Percentiles rank a stretch among this genome's conserved stretches.
phyloP scores from a whole-genome alignment of 2,329 filamentous ascomycete species.

The Nemania sp. region DNA sequence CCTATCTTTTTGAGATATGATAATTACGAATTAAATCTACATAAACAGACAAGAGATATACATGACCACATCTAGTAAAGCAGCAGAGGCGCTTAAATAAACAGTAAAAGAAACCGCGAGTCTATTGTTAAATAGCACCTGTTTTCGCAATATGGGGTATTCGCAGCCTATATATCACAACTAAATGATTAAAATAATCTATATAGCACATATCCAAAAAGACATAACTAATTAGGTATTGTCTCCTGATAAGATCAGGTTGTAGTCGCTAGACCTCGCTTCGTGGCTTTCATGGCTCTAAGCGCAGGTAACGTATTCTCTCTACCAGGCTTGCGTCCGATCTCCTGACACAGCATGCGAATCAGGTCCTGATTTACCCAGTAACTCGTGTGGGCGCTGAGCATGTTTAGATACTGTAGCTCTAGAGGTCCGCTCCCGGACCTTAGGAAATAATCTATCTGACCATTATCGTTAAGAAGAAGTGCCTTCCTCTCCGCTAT shows the following conservation, averaged over 20 bases:
- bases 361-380: constrained; percentile 91
- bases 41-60: background rate
- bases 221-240: constrained; percentile 12
- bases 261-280: constrained; percentile 50
- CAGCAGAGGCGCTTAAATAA: background rate
- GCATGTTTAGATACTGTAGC: constrained; percentile 97
- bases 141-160: constrained; percentile 38
- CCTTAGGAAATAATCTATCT: constrained; percentile 89
- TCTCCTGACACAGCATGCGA: constrained; percentile 88
- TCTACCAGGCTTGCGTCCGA: constrained; percentile 79
- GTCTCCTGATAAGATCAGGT: constrained; percentile 26
- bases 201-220: background rate
- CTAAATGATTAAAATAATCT: constrained; percentile 6
- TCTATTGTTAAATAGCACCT: constrained; percentile 4
- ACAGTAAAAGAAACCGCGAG: background rate
- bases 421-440: constrained; percentile 89
- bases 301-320: constrained; percentile 68
- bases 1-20: too few species aligned
- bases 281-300: constrained; percentile 67
- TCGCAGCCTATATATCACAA: constrained; percentile 41
- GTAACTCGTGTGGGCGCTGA: constrained; percentile 94
- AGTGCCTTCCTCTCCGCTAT: constrained; percentile 89
- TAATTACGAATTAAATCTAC: too few species aligned
- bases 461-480: constrained; percentile 93
- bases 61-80: background rate